Base-by-base conservation (phyloP, 768 basidiomycete species). In the Mycena haematopus region DNA sequence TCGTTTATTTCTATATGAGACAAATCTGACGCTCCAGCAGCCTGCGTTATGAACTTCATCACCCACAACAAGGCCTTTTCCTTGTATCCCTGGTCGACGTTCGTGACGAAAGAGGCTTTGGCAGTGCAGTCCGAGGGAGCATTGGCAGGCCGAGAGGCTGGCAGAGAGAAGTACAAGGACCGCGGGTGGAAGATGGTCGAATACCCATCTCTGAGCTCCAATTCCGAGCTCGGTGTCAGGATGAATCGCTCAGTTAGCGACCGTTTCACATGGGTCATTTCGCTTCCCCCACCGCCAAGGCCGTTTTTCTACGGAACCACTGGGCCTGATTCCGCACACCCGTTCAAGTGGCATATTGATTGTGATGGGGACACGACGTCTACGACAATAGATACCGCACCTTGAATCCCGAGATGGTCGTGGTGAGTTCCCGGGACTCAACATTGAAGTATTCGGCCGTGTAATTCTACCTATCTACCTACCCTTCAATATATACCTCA, bases 21-120 rank as follows among this genome's bases (percentile, higher is more conserved):
- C 52, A 27, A 55, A 9, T 19, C 50, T 64, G n/a, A 52, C 25
- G 24, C 38, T 14, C 45, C 25, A 55, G 22, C 49, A 80, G 80
- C 80, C 1, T 74, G 74, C 50, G 80, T 80, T 2, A 78, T 81
- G 76, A 84, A 84, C 59, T 56, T 82, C 0, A 80, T 84, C 58
- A 72, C 77, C 0, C 75, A 75, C 65, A 70, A 78, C 9, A 69
- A 69, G 0, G 83, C 81, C 0, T 81, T 79, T 55, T 73, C 75
- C 1, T 62, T 81, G 5, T 83, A 77, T 64, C 83, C 83, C 1
- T 29, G 60, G 1, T 77, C 75, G 0, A 84, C 82, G 0, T 79
- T 81, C 47, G 72, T 78, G 15, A 58, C 73, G 10, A 65, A 69
- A 17, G 14, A 56, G 13, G 50, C 73, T 1, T 66, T 78, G 19